These are phyloP conservation scores for Jasminum sambac DNA, from an alignment of 257 asterid species.

Conservation along the genomic window DNA sequence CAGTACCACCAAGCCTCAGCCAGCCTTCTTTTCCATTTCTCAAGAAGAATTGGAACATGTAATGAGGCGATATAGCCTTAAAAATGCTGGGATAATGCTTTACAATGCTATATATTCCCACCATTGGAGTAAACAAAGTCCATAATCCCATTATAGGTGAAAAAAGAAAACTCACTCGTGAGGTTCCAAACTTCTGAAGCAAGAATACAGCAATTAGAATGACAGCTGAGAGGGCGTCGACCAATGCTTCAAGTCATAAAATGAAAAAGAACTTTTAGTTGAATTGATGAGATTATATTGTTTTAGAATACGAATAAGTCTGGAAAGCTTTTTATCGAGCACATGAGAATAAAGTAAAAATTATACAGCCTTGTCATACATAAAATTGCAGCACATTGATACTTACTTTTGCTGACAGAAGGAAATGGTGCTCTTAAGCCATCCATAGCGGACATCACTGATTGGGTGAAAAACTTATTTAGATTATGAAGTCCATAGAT, in stretches of 20 bases:
- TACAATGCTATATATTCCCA: conserved; percentile 36
- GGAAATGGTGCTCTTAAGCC: conserved; percentile 46
- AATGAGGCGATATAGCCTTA: conserved; percentile 43
- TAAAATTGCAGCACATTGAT: not conserved
- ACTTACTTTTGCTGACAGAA: conserved; percentile 38
- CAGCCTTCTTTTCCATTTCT: conserved; percentile 47
- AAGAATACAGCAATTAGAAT: conserved; percentile 41
- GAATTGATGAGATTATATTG: not conserved
- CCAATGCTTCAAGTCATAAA: conserved; percentile 38
- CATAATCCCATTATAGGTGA: conserved; percentile 44
- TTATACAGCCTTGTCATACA: not conserved
- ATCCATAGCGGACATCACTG: conserved; percentile 49
- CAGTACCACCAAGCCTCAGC: conserved; percentile 37
- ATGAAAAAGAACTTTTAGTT: not conserved
- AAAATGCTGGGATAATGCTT: conserved; percentile 38
- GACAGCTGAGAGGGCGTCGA: conserved; percentile 41
- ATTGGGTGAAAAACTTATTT: not conserved
- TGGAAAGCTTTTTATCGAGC: not conserved
- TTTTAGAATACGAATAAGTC: not conserved
- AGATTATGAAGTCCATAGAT: not conserved
- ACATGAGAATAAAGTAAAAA: not conserved
- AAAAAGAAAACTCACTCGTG: conserved; percentile 44
- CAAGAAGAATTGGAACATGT: conserved; percentile 30
- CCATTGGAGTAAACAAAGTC: conserved; percentile 39
- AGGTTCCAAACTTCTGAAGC: conserved; percentile 48